Evolutionary conservation across 2,329 filamentous ascomycete species (phyloP), one percentile per base, ranked within the genome.

Genomic region (Aspergillus sergii): DNA sequence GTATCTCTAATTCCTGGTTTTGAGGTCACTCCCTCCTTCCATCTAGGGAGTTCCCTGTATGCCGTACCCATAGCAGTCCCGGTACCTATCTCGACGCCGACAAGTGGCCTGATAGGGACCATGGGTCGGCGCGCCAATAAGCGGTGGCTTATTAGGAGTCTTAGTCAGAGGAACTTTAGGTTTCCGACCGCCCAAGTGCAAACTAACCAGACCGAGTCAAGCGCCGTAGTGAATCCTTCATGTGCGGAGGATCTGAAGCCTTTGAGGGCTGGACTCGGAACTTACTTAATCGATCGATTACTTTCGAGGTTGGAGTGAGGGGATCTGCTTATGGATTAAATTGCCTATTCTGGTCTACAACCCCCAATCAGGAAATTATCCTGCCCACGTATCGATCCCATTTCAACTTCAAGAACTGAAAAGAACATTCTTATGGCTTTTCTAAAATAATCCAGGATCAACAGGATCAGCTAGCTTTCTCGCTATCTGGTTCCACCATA

Each of bases 101-200:
- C 57, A 57, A 61, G 64, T 68, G 66, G 66, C 66, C 66, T 65
- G 66, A 68, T 65, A 64, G 62, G 34, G 53, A 61, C 53, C 12
- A 48, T 26, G 21, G 21, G 5, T 46, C n/a, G 3, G 45, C 12
- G 45, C 50, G 6, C 56, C 60, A 74, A 75, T 74, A 67, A 74
- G 66, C 63, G 56, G 50, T 58, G 61, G 69, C 68, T 69, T 72
- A 75, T 73, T 73, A 61, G 58, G 32, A 48, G 59, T 59, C 67
- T 73, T 68, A 70, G 69, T 68, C 67, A 69, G 59, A 32, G 26
- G 6, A 8, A 16, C 21, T 54, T 54, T 54, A 54, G 32, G 14
- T 36, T 54, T 16, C 51, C 30, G 51, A 36, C 51, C n/a, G 19
- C 5, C 30, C 30, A 32, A 34, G 3, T 26, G 9, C 6, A 32